phyloP scores from a whole-genome alignment of 768 basidiomycete species.

The Solioccasus polychromus region DNA sequence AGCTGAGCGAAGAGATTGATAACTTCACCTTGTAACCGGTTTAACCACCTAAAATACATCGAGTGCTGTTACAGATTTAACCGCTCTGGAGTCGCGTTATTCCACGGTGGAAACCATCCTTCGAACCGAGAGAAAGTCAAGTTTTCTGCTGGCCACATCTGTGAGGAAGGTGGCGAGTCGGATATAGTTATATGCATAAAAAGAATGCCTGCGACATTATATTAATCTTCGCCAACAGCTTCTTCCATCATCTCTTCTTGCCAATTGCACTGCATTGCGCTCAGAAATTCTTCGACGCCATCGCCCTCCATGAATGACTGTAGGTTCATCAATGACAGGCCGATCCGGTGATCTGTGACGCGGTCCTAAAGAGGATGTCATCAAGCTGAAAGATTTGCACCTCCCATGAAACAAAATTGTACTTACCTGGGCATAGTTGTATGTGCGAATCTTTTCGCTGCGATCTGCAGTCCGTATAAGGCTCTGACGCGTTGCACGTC shows the following conservation, averaged over 20 bases:
- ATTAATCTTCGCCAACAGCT: conserved; percentile 21
- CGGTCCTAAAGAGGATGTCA: conserved; percentile 55
- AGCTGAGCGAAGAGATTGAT: too few relatives aligned
- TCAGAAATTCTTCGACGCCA: conserved; percentile 54
- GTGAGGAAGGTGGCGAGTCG: too few relatives aligned
- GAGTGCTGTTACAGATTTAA: too few relatives aligned
- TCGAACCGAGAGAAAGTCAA: too few relatives aligned
- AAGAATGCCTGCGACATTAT: too few relatives aligned
- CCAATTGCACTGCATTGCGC: conserved; percentile 53
- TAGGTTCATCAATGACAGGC: conserved; percentile 69
- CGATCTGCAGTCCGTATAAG: conserved; percentile 83
- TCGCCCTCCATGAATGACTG: conserved; percentile 65
- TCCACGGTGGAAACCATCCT: too few relatives aligned
- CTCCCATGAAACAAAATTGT: neutral
- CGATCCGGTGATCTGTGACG: conserved; percentile 90
- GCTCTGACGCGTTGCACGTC: conserved; percentile 63
- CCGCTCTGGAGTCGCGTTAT: too few relatives aligned
- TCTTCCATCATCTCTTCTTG: conserved; percentile 57
- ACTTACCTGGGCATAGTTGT: conserved; percentile 83
- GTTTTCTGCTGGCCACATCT: too few relatives aligned
- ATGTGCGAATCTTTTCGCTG: conserved; percentile 94
- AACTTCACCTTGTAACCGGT: too few relatives aligned
- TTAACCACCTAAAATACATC: too few relatives aligned
- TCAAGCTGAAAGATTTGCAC: neutral
- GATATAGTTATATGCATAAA: too few relatives aligned